phyloP scores from a whole-genome alignment of 129 eudicot genomes.

The Pittosporum tobira region DNA sequence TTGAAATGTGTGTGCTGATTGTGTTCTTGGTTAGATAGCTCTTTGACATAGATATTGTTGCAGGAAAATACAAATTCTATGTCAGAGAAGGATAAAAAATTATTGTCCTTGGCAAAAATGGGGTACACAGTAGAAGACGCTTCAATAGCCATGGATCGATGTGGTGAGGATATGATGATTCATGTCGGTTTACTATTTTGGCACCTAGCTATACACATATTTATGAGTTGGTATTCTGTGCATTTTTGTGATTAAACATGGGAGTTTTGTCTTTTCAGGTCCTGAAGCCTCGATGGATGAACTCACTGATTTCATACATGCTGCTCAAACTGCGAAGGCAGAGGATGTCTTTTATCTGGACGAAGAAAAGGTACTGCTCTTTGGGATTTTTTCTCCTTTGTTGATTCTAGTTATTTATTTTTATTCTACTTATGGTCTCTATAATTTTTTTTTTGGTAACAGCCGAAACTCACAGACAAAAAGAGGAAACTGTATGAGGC shows the following conservation, averaged over 20 bases:
- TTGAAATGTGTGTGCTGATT: neutral
- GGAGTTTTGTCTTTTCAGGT: slow-evolving; percentile 32
- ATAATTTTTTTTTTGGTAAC: neutral
- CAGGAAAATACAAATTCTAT: slow-evolving; percentile 41
- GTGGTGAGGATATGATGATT: slow-evolving; percentile 46
- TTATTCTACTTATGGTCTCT: too few species aligned
- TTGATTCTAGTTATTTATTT: neutral
- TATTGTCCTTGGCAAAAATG: slow-evolving; percentile 50
- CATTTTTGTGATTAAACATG: neutral
- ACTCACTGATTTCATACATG: slow-evolving; percentile 62
- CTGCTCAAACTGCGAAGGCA: slow-evolving; percentile 79
- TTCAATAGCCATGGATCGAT: slow-evolving; percentile 72
- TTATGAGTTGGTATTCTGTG: neutral
- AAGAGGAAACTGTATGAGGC: slow-evolving; percentile 14
- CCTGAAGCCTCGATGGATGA: slow-evolving; percentile 52
- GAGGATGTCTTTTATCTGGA: slow-evolving; percentile 30
- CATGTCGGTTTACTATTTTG: neutral
- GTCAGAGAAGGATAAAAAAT: slow-evolving; percentile 34
- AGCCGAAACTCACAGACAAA: slow-evolving; percentile 27
- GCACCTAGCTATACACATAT: neutral
- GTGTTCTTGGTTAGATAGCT: neutral
- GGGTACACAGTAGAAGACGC: slow-evolving; percentile 63
- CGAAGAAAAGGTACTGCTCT: slow-evolving; percentile 30
- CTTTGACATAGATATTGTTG: slow-evolving; percentile 12
- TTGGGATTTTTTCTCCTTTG: neutral